A percentile compares a stretch with the other conserved stretches of the same genome.
Conservation (phyloP, 2,329 filamentous ascomycete genomes). For the Nemania sp. region DNA sequence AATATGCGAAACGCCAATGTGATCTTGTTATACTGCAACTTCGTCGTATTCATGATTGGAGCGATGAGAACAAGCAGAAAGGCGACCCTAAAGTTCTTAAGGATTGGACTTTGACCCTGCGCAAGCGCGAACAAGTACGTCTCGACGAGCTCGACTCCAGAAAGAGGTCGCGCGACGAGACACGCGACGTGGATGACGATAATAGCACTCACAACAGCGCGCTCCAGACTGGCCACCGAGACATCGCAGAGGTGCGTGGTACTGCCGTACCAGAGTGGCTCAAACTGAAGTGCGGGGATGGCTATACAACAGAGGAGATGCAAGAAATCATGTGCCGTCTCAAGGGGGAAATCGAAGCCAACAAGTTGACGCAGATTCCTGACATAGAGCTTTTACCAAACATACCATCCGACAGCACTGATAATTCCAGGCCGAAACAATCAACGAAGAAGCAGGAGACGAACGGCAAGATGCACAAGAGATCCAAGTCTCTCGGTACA, state of each 20-base stretch:
- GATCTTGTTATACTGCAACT: slow-evolving; percentile 68
- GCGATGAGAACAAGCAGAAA: slow-evolving; percentile 50
- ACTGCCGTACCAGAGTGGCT: slow-evolving; percentile 47
- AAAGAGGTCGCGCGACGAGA: slow-evolving; percentile 41
- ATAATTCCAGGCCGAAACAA: too few species aligned
- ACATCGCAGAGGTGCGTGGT: slow-evolving; percentile 28
- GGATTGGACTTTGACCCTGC: slow-evolving; percentile 65
- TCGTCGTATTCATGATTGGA: slow-evolving; percentile 66
- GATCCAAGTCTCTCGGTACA: too few species aligned
- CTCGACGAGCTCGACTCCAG: slow-evolving; percentile 47
- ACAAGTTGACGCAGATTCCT: slow-evolving; percentile 52
- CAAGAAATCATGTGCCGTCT: slow-evolving; percentile 53
- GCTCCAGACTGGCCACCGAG: too few species aligned
- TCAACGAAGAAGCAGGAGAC: too few species aligned
- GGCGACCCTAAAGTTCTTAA: slow-evolving; percentile 52
- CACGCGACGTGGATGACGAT: slow-evolving; percentile 37
- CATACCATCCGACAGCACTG: slow-evolving; percentile 39
- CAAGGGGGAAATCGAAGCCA: slow-evolving; percentile 49
- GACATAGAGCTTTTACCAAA: slow-evolving; percentile 64
- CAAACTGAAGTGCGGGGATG: slow-evolving; percentile 46
- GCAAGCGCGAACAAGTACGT: slow-evolving; percentile 67
- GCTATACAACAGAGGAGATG: slow-evolving; percentile 54
- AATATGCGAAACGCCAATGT: slow-evolving; percentile 66
- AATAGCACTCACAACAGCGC: slow-evolving; percentile 34
- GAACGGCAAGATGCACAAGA: too few species aligned